Evolutionary conservation across 768 basidiomycete species (phyloP).

Genomic region (Cyathus striatus): DNA sequence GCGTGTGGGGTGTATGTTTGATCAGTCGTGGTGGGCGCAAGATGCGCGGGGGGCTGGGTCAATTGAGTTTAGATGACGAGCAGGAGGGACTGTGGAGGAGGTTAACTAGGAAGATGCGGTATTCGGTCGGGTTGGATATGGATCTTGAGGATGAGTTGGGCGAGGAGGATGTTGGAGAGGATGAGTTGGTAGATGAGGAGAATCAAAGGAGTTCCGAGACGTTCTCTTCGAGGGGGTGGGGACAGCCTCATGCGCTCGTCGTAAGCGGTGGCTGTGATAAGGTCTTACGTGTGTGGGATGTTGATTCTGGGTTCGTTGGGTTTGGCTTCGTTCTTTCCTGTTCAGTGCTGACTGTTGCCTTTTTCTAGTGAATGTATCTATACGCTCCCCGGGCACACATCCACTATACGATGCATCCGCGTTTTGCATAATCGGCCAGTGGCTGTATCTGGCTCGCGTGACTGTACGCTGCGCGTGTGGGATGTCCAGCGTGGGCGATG

Average conservation of each 20-base stretch:
- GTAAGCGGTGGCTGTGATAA: conserved; percentile 95
- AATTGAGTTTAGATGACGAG: neutral
- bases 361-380: conserved; percentile 60
- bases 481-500: conserved; percentile 78
- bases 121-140: neutral
- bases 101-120: neutral
- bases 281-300: conserved; percentile 89
- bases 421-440: conserved; percentile 83
- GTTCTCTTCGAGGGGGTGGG: conserved; percentile 82
- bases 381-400: conserved; percentile 76
- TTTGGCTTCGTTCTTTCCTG: conserved; percentile 1
- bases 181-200: neutral
- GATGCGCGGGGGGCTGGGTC: neutral
- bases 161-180: neutral
- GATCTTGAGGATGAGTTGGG: neutral
- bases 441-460: conserved; percentile 87
- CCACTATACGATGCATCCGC: conserved; percentile 88
- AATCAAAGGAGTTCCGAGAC: conserved; percentile 47
- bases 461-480: conserved; percentile 86
- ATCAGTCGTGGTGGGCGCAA: conserved; percentile 59
- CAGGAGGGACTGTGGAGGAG: neutral
- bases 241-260: conserved; percentile 75
- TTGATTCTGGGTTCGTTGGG: conserved; percentile 72
- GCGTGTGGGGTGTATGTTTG: conserved; percentile 91
- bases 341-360: neutral